Evolutionary conservation across 2,329 filamentous ascomycete genomes (phyloP), one percentile per base, ranked within the genome.

Genomic region (Cercospora zeae-maydis): DNA sequence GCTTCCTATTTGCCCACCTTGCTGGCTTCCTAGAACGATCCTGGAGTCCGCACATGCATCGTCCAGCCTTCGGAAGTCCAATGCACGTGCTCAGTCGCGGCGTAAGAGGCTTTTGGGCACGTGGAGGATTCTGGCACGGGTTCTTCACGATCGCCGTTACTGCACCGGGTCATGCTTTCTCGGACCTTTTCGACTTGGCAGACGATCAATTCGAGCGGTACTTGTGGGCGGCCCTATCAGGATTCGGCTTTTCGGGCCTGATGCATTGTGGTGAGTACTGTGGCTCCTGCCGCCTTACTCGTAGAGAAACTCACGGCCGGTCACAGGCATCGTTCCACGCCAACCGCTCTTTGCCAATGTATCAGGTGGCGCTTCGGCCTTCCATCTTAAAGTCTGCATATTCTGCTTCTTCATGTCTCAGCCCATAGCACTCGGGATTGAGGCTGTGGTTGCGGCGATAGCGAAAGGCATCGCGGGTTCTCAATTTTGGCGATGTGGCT

Each of bases 371-470:
- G 31, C 31, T 24, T 55, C 33, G 2, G 52, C 52, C 6, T 37
- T n/a, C 4, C 31, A 34, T 11, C 55, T 58, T 39, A 58, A 58
- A 34, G 13, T 31, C 13, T 42, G 31, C 34, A 58, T 49, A 31
- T 3, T 58, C n/a, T 45, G 27, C 55, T 58, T 58, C 24, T 58
- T 58, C 39, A 34, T 47, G 24, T 30, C 42, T 11, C 55, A 58
- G 39, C 8, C 16, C 11, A 11, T 45, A 13, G 55, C 55, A 3
- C 14, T 58, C 1, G 55, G 36, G 10, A 33, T 6, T 19, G 55
- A 58, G 27, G 21, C 34, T 34, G 8, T 47, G 5, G 55, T 58
- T 14, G 36, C 39, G 4, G 5, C 21, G 1, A 14, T 45, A 14
- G 42, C 42, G 10, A 21, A 33, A 30, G 14, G 39, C 16, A n/a